Evolutionary conservation across 2,329 filamentous ascomycete genomes (phyloP), one percentile per base, ranked within the genome.

Genomic region (Pleurostoma richardsiae): DNA sequence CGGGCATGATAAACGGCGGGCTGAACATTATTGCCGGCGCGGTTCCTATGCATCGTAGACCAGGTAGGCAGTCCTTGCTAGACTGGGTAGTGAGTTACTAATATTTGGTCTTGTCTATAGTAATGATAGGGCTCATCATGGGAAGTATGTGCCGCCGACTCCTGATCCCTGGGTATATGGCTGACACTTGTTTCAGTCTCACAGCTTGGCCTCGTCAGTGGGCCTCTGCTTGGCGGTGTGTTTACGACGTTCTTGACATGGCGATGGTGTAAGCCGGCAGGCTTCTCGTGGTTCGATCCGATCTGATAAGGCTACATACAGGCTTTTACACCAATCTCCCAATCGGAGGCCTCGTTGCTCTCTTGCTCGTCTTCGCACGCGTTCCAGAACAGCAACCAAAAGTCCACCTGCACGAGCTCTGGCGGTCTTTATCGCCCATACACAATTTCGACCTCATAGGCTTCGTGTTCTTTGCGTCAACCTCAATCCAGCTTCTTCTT

Each of bases 241-340:
- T 62, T 69, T 19, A 68, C 66, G 0, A 55, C 64, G 29, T 62
- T 65, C 41, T 52, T 59, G 2, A 66, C 60, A 10, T 73, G 70
- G 69, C 58, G 70, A 49, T 71, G 67, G 67, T 68, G 66, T 69
- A 56, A 55, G 62, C 19, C 19, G 19, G 19, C 19, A 19, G 19
- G 19, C 19, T 19, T 19, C 19, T 19, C 19, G 19, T 19, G 19
- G 19, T 19, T 19, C 19, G 19, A 19, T 19, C 43, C 50, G 56
- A 53, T 30, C 2, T 39, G 4, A 7, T 26, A 38, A 28, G 27
- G 38, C 8, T 29, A 11, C 4, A 7, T 27, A 1, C 41, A 61
- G 65, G 65, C 42, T 70, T 68, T 53, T 72, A 65, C 48, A 61
- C 72, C 56, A 72, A 71, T 47, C 55, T 73, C 8, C 70, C 70